These are phyloP conservation scores for Curvularia lunata DNA, from an alignment of 2,329 filamentous ascomycete species.

Conservation along the genomic window DNA sequence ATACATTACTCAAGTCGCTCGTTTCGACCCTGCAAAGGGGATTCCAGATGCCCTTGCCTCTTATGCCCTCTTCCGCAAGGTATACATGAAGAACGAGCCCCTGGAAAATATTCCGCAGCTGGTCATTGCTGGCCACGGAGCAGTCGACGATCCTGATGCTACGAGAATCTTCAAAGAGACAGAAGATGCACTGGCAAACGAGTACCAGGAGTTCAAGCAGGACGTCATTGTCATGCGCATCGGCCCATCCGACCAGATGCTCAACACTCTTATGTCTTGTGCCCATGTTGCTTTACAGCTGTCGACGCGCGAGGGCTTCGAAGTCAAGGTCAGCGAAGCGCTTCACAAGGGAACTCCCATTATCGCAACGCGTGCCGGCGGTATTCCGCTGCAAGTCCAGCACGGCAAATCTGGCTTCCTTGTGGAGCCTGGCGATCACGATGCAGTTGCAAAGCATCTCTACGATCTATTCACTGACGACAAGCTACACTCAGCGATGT, in stretches of 20 bases:
- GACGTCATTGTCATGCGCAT: slow-evolving; percentile 79
- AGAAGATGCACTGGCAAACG: slow-evolving; percentile 68
- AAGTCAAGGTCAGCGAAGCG: slow-evolving; percentile 85
- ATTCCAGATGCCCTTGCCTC: slow-evolving; percentile 78
- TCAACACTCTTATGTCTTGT: slow-evolving; percentile 76
- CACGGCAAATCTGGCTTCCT: slow-evolving; percentile 75
- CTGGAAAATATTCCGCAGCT: slow-evolving; percentile 69
- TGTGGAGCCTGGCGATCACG: slow-evolving; percentile 72
- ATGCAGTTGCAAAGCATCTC: slow-evolving; percentile 71
- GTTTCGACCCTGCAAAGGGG: slow-evolving; percentile 84
- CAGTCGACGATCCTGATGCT: slow-evolving; percentile 81
- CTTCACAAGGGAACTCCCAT: slow-evolving; percentile 80
- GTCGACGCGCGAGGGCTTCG: slow-evolving; percentile 81
- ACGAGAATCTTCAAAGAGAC: slow-evolving; percentile 74
- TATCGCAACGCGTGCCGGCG: slow-evolving; percentile 77
- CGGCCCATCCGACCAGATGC: slow-evolving; percentile 77
- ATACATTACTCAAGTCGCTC: slow-evolving; percentile 81
- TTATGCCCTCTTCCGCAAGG: slow-evolving; percentile 73
- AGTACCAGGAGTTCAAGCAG: slow-evolving; percentile 57
- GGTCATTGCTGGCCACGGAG: slow-evolving; percentile 78
- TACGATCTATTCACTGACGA: slow-evolving; percentile 70
- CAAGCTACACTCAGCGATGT: slow-evolving; percentile 71
- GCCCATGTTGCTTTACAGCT: slow-evolving; percentile 78
- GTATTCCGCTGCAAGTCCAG: slow-evolving; percentile 79
- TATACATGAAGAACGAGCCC: slow-evolving; percentile 60